Evolutionary conservation across 2,329 filamentous ascomycete genomes (phyloP), one percentile per base, ranked within the genome.

Genomic region (Tolypocladium sp.): DNA sequence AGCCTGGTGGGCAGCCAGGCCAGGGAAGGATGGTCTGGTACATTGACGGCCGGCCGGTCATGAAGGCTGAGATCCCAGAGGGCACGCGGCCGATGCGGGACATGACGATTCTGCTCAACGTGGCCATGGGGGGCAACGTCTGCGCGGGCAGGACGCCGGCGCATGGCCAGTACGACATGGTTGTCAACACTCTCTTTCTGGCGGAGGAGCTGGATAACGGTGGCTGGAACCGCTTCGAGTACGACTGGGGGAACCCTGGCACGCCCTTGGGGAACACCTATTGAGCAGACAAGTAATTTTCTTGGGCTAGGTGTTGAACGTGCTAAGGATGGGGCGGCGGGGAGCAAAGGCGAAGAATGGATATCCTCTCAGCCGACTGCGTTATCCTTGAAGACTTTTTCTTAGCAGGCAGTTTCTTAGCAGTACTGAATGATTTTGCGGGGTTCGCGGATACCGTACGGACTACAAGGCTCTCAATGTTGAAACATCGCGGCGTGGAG

Each of bases 81-180:
- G 81, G 82, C 0, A 84, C 80, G 3, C 71, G 83, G 15, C 74
- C 78, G 7, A 76, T 86, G 70, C 77, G 79, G 58, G 82, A 85
- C 33, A 85, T 78, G 70, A 77, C 77, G 22, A 71, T 86, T 10
- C 69, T 85, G 60, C 75, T 86, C 22, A 86, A 86, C 60, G 75
- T 86, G n/a, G 83, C 83, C 1, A 84, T 86, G 79, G 83, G 83
- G 0, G 83, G 83, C 0, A 84, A 81, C 60, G 82, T 85, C 6
- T 84, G 82, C 63, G 69, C 76, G 20, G 82, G 81, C 0, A 76
- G 75, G 65, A 69, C 74, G 17, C 83, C 83, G 0, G 68, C 64
- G 0, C 77, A 84, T 62, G 83, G 83, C 0, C 69, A 72, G 27
- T 85, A 86, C 65, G 82, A 85, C 59, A 76, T 85, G 69, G 76